These are phyloP conservation scores for Rhodotorula toruloides DNA, from an alignment of 768 basidiomycete genomes.

Conservation along the genomic window DNA sequence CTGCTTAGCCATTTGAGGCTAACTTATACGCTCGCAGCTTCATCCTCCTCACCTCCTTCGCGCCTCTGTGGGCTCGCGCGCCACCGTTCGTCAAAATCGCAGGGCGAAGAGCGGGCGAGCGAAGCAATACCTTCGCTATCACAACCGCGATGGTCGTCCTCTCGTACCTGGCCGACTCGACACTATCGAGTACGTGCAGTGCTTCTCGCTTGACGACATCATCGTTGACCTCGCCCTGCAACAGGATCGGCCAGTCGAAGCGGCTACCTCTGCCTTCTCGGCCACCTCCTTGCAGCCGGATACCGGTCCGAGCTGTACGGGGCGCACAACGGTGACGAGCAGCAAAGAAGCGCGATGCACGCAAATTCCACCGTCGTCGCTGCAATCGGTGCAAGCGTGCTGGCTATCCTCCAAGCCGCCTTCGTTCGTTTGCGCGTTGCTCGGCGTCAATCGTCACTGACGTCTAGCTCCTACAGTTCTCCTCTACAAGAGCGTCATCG, in stretches of 20 bases:
- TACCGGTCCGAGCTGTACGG: slow-evolving; percentile 28
- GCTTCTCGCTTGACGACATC: background rate
- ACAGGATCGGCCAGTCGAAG: background rate
- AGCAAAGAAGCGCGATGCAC: slow-evolving; percentile 15
- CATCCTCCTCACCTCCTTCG: slow-evolving; percentile 36
- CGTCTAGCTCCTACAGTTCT: no score
- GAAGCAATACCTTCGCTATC: slow-evolving; percentile 29
- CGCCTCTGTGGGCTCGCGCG: slow-evolving; percentile 36
- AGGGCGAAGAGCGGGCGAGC: slow-evolving; percentile 26
- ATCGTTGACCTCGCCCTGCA: background rate
- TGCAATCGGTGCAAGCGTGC: background rate
- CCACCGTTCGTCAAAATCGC: slow-evolving; percentile 20
- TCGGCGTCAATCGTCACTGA: no score
- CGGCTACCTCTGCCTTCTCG: slow-evolving; percentile 25
- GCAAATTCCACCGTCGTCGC: background rate
- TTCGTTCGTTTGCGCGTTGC: no score
- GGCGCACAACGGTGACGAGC: slow-evolving; percentile 12
- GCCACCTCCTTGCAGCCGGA: slow-evolving; percentile 19
- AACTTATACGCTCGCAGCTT: slow-evolving; percentile 17
- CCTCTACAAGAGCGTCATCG: no score
- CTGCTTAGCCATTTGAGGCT: background rate
- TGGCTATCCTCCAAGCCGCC: slow-evolving; percentile 4
- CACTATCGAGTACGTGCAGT: slow-evolving; percentile 5
- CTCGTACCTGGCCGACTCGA: slow-evolving; percentile 17
- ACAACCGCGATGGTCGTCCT: slow-evolving; percentile 16